Evolutionary conservation across 1,284 basidiomycete species (phyloP).

Genomic region (Phlebopus sp.): DNA sequence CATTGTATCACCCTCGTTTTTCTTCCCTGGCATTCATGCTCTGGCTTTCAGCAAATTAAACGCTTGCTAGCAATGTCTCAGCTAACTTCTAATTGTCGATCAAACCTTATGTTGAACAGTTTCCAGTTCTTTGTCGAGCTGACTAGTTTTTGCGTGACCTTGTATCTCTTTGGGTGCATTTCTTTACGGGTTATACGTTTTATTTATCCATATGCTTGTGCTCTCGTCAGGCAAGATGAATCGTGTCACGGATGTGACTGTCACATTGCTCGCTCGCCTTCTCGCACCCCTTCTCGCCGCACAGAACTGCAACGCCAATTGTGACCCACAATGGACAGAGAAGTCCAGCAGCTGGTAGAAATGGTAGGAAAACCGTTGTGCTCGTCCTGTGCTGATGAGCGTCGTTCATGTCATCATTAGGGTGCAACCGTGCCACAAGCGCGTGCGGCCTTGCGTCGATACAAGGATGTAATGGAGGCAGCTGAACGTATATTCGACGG

Average conservation of each 20-base stretch:
- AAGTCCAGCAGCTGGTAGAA: constrained; percentile 51
- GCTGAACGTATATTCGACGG: constrained; percentile 83
- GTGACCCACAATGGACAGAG: constrained; percentile 37
- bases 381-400: constrained; percentile 5
- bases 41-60: neutral
- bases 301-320: constrained; percentile 1
- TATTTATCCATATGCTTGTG: constrained; percentile 20
- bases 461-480: constrained; percentile 87
- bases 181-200: constrained; percentile 5
- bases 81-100: constrained; percentile 3
- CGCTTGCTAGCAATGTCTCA: constrained; percentile 7
- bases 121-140: neutral
- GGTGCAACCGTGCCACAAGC: constrained; percentile 78
- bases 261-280: no score
- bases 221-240: neutral
- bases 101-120: constrained; percentile 6
- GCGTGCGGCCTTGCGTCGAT: constrained; percentile 69
- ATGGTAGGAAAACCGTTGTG: constrained; percentile 42
- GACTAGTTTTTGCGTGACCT: constrained; percentile 1
- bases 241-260: constrained; percentile 14
- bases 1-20: constrained; percentile 23
- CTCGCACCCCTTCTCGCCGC: no score
- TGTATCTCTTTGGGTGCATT: constrained; percentile 14
- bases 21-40: constrained; percentile 13
- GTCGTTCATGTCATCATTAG: constrained; percentile 36